Conservation (phyloP, 768 basidiomycete genomes). For the Russula sp. region DNA sequence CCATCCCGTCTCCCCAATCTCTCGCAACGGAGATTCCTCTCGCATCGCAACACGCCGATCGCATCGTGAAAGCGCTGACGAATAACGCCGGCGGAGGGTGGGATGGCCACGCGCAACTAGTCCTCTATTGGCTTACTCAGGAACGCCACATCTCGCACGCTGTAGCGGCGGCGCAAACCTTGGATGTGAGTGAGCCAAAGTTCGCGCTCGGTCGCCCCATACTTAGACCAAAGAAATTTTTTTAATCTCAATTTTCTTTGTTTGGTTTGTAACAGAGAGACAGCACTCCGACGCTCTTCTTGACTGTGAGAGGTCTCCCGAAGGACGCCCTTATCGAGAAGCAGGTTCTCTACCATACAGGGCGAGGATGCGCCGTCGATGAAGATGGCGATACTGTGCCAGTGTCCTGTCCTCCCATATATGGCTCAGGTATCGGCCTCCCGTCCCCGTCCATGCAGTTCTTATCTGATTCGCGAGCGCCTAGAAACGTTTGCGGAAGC, state of each 20-base stretch:
- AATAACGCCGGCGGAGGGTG: constrained; percentile 51
- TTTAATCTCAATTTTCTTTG: too few species aligned
- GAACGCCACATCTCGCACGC: constrained; percentile 36
- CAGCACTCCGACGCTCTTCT: constrained; percentile 45
- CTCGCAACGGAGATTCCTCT: constrained; percentile 65
- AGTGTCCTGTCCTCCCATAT: constrained; percentile 34
- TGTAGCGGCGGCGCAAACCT: constrained; percentile 34
- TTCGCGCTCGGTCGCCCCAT: not conserved
- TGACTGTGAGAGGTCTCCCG: constrained; percentile 59
- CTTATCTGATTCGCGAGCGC: constrained; percentile 4
- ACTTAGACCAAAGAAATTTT: not conserved
- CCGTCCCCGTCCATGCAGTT: not conserved
- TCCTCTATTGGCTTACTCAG: constrained; percentile 68
- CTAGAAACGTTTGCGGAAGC: constrained; percentile 7
- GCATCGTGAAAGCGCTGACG: constrained; percentile 57
- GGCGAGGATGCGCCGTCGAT: constrained; percentile 42
- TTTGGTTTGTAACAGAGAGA: constrained; percentile 21
- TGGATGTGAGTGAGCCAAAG: constrained; percentile 6
- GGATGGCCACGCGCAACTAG: constrained; percentile 55
- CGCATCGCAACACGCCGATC: constrained; percentile 70
- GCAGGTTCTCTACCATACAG: constrained; percentile 67
- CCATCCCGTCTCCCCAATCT: constrained; percentile 55
- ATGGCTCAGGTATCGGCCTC: constrained; percentile 37
- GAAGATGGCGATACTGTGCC: constrained; percentile 43
- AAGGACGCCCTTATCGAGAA: constrained; percentile 71